Conservation (phyloP, 169 alveolate species). For the Babesia ovata region DNA sequence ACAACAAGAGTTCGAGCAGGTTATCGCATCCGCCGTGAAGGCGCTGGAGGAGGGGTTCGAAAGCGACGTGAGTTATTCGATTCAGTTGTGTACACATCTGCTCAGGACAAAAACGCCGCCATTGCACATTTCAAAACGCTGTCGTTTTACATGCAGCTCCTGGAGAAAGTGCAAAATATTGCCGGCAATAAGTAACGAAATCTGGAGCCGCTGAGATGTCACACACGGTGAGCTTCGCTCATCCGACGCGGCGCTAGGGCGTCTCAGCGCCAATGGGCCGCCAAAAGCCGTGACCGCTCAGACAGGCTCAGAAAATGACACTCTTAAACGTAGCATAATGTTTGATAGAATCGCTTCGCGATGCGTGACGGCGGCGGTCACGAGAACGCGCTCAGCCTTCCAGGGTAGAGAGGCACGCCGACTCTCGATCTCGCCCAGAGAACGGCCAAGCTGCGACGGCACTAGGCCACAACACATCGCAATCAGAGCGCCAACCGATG, state of each 20-base stretch:
- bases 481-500: background rate
- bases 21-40: constrained; percentile 3
- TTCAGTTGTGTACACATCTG: background rate
- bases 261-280: background rate
- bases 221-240: background rate
- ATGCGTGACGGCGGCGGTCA: background rate
- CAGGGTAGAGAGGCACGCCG: background rate
- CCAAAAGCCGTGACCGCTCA: background rate
- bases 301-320: background rate
- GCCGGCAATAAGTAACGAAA: background rate
- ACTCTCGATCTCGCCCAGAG: background rate
- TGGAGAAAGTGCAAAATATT: constrained; percentile 14
- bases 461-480: background rate
- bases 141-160: constrained; percentile 52
- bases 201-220: background rate
- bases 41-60: constrained; percentile 18
- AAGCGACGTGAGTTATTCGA: constrained; percentile 18
- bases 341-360: background rate
- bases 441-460: background rate
- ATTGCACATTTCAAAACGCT: constrained; percentile 30
- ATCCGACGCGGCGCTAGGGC: no score
- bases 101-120: constrained; percentile 31
- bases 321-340: constrained; percentile 20
- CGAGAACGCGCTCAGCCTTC: background rate
- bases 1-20: constrained; percentile 19